phyloP scores from a whole-genome alignment of 371 early-diverging fungal species.

The Basidiobolus heterosporus region DNA sequence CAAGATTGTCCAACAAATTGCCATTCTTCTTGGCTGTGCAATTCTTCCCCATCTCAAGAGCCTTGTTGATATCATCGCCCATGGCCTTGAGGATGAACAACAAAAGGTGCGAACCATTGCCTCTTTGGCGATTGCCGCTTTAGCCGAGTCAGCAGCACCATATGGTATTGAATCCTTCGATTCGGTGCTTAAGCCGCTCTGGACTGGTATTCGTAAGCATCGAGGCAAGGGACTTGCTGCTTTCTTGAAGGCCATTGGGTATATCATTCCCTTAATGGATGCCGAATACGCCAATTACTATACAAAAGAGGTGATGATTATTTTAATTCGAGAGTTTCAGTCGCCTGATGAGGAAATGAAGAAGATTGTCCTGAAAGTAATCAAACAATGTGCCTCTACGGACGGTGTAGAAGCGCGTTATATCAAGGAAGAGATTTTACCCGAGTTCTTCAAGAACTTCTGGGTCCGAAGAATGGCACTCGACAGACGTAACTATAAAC shows the following conservation, averaged over 20 bases:
- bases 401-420: conserved; percentile 78
- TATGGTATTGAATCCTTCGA: conserved; percentile 97
- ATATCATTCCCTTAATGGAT: conserved; percentile 93
- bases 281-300: conserved; percentile 83
- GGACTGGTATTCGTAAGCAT: conserved; percentile 85
- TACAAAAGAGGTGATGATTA: conserved; percentile 81
- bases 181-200: conserved; percentile 72
- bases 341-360: conserved; percentile 96
- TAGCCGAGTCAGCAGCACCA: conserved; percentile 93
- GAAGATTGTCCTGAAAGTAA: conserved; percentile 90
- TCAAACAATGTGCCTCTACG: conserved; percentile 88
- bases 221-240: conserved; percentile 94
- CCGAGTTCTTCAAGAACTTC: conserved; percentile 88
- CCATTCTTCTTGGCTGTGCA: conserved; percentile 84
- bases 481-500: conserved; percentile 79
- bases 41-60: conserved; percentile 85
- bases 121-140: conserved; percentile 82
- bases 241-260: conserved; percentile 92
- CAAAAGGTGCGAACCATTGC: conserved; percentile 91
- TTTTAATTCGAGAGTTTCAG: conserved; percentile 87
- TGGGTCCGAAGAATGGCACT: conserved; percentile 96
- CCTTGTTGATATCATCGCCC: conserved; percentile 77
- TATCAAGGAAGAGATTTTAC: conserved; percentile 75
- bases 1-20: conserved; percentile 92
- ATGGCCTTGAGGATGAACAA: conserved; percentile 88